Evolutionary conservation across 345 rosid genomes (phyloP).

Genomic region (Melaleuca alternifolia): DNA sequence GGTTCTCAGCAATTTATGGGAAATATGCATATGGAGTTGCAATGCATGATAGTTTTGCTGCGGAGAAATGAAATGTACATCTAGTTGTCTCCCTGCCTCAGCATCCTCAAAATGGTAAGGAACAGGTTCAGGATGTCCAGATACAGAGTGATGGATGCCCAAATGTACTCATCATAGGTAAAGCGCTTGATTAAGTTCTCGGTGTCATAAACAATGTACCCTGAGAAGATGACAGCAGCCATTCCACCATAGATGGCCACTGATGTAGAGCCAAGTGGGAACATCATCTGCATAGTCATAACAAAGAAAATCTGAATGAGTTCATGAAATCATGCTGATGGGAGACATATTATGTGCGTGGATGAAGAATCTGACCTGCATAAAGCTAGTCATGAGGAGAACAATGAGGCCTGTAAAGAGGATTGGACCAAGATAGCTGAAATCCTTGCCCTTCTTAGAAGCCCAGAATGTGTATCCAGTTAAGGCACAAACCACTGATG

Average conservation of each 20-base stretch:
- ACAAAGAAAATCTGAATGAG: background rate
- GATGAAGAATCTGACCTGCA: conserved; percentile 47
- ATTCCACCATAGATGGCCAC: conserved; percentile 70
- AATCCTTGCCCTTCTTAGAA: conserved; percentile 88
- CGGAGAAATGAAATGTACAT: background rate
- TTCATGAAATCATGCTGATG: background rate
- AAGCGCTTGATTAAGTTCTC: conserved; percentile 89
- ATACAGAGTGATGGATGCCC: conserved; percentile 82
- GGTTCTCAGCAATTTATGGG: background rate
- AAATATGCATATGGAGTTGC: background rate
- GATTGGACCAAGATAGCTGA: conserved; percentile 83
- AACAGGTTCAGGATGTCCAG: conserved; percentile 89
- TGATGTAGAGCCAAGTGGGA: conserved; percentile 79
- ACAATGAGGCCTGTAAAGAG: conserved; percentile 76
- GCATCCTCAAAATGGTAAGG: conserved; percentile 72
- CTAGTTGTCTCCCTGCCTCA: conserved; percentile 52
- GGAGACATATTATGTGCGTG: background rate
- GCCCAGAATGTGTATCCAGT: conserved; percentile 99
- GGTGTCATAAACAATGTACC: conserved; percentile 84
- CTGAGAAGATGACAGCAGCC: conserved; percentile 80
- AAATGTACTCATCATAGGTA: conserved; percentile 84
- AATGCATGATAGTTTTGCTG: background rate
- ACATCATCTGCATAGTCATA: conserved; percentile 47
- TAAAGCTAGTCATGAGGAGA: conserved; percentile 65
- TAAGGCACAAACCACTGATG: conserved; percentile 68